These are phyloP conservation scores for Logfia minima DNA, from an alignment of 129 eudicot genomes.

Conservation along the genomic window DNA sequence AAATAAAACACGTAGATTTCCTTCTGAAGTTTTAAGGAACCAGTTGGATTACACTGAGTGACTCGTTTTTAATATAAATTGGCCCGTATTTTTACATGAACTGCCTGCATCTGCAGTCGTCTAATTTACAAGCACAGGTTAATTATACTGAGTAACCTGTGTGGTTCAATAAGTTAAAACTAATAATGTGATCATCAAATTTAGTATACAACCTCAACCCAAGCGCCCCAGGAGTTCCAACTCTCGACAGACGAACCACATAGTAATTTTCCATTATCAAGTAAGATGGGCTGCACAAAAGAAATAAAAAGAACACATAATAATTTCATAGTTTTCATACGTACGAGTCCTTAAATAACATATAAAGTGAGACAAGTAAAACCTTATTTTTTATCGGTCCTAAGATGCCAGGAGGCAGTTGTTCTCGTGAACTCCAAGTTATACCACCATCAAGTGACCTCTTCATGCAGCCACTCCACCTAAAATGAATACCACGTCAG, in stretches of 20 bases:
- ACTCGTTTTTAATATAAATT: conserved; percentile 54
- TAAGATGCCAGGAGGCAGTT: conserved; percentile 91
- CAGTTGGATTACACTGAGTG: conserved; percentile 90
- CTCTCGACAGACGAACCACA: conserved; percentile 99
- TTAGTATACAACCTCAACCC: conserved; percentile 72
- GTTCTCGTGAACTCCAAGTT: conserved; percentile 88
- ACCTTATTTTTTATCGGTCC: conserved; percentile 98
- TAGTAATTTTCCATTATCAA: conserved; percentile 73
- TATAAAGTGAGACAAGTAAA: not conserved
- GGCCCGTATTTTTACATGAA: conserved; percentile 92
- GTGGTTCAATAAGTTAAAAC: not conserved
- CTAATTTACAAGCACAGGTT: conserved; percentile 41
- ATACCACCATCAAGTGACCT: conserved; percentile 78
- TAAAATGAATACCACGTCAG: conserved; percentile 25
- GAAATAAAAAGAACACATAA: not conserved
- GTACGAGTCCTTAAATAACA: not conserved
- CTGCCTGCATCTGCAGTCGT: conserved; percentile 83
- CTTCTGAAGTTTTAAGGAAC: conserved; percentile 88
- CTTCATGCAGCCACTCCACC: conserved; percentile 99
- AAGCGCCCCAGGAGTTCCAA: conserved; percentile 99
- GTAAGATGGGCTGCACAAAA: conserved; percentile 68
- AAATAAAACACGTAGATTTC: conserved; percentile 66
- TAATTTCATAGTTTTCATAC: not conserved
- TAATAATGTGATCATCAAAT: not conserved
- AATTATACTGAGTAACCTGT: not conserved